These are phyloP conservation scores for Boletus smithii DNA, from an alignment of 1,284 basidiomycete species.

Conservation along the genomic window DNA sequence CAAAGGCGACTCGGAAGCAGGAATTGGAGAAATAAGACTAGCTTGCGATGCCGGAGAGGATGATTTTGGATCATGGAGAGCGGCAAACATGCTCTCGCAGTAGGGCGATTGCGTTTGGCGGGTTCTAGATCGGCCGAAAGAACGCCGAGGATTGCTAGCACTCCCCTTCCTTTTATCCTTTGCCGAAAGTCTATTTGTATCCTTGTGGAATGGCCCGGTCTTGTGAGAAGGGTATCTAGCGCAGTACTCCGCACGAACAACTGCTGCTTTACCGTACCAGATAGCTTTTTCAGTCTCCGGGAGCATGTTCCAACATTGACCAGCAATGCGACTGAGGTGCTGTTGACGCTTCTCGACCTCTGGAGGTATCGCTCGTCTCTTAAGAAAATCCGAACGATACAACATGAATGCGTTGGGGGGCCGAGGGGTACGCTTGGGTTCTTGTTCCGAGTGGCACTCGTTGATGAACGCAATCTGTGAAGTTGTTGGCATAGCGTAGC, in stretches of 20 bases:
- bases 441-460: constrained; percentile 6
- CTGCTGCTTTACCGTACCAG: constrained; percentile 46
- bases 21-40: constrained; percentile 2
- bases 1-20: background rate
- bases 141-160: background rate
- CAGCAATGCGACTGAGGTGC: constrained; percentile 56
- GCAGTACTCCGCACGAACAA: constrained; percentile 38
- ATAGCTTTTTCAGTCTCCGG: constrained; percentile 38
- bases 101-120: constrained; percentile 6
- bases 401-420: constrained; percentile 83
- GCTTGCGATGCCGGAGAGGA: background rate
- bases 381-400: constrained; percentile 72
- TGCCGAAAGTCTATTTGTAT: constrained; percentile 7
- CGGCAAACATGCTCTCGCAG: constrained; percentile 14
- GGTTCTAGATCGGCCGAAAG: constrained; percentile 2
- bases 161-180: constrained; percentile 5
- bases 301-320: constrained; percentile 51
- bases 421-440: constrained; percentile 53
- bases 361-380: constrained; percentile 36
- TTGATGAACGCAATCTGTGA: constrained; percentile 1
- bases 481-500: constrained; percentile 8
- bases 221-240: constrained; percentile 44
- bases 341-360: constrained; percentile 50
- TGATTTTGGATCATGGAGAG: background rate
- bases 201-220: constrained; percentile 42